Evolutionary conservation across 2,329 filamentous ascomycete genomes (phyloP).

Genomic region (Didymella pinodella): DNA sequence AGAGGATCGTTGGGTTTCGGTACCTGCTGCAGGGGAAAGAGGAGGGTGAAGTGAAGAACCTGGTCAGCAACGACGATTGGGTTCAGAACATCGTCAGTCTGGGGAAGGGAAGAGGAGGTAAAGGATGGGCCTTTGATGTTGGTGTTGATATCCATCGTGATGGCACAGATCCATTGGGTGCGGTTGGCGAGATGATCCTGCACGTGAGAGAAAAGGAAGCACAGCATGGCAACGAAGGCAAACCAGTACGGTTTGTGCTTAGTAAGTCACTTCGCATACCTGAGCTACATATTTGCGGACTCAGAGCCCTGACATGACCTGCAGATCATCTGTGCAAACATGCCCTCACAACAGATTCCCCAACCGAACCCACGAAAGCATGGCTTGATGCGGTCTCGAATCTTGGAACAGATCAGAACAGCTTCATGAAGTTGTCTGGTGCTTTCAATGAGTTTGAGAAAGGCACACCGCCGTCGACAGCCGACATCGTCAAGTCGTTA

Average conservation of each 20-base stretch:
- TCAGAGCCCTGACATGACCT: not conserved
- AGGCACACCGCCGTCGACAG: conserved; percentile 36
- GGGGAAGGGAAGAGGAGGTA: conserved; percentile 65
- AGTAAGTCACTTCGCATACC: conserved; percentile 60
- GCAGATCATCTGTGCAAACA: conserved; percentile 91
- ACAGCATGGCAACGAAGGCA: conserved; percentile 65
- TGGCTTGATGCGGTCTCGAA: conserved; percentile 75
- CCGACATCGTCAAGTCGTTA: conserved; percentile 32
- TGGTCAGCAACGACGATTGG: conserved; percentile 49
- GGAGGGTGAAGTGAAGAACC: conserved; percentile 42
- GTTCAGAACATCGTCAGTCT: conserved; percentile 65
- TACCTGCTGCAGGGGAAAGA: conserved; percentile 75
- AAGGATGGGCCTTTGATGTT: conserved; percentile 78
- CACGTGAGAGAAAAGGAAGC: conserved; percentile 57
- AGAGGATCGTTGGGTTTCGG: conserved; percentile 77
- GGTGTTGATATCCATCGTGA: conserved; percentile 82
- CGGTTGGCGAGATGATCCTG: conserved; percentile 47
- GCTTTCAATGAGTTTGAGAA: conserved; percentile 79
- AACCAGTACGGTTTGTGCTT: conserved; percentile 67
- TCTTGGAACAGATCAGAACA: conserved; percentile 69
- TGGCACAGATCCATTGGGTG: conserved; percentile 67
- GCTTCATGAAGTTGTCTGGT: conserved; percentile 94
- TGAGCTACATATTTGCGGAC: not conserved
- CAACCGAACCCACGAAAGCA: conserved; percentile 60
- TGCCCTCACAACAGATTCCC: conserved; percentile 67